Conservation (phyloP, 2,329 filamentous ascomycete species). For the Clarireedia paspali region DNA sequence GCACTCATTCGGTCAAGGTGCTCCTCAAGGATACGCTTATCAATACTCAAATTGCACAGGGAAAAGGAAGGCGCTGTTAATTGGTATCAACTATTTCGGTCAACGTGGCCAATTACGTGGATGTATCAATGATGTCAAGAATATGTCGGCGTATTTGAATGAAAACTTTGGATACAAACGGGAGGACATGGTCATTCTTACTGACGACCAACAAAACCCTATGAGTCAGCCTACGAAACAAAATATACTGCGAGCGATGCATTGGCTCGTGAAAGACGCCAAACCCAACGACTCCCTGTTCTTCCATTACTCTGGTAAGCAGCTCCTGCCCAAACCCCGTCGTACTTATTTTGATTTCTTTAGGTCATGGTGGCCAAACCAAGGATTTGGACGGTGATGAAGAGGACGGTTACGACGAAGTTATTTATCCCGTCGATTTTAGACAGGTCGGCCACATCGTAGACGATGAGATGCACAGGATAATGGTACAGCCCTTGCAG, state of each 20-base stretch:
- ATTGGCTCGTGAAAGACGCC: slow-evolving; percentile 94
- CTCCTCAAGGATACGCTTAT: slow-evolving; percentile 73
- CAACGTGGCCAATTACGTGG: slow-evolving; percentile 85
- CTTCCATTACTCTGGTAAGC: slow-evolving; percentile 88
- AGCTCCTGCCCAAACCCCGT: slow-evolving; percentile 8
- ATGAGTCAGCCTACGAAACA: slow-evolving; percentile 96
- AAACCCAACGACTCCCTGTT: slow-evolving; percentile 89
- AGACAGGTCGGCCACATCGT: slow-evolving; percentile 72
- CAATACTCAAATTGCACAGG: slow-evolving; percentile 91
- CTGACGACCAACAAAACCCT: slow-evolving; percentile 92
- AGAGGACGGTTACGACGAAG: slow-evolving; percentile 74
- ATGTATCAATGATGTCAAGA: slow-evolving; percentile 96
- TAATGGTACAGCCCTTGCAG: slow-evolving; percentile 68
- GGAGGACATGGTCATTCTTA: slow-evolving; percentile 95
- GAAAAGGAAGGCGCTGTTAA: slow-evolving; percentile 77
- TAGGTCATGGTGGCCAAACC: slow-evolving; percentile 74
- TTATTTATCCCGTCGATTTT: slow-evolving; percentile 80
- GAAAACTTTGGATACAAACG: slow-evolving; percentile 86
- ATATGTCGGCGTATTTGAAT: slow-evolving; percentile 88
- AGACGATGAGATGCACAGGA: slow-evolving; percentile 74
- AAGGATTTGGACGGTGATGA: slow-evolving; percentile 73
- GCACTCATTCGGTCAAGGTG: slow-evolving; percentile 72
- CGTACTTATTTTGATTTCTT: slow-evolving; percentile 10
- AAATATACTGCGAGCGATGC: slow-evolving; percentile 93
- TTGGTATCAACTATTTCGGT: slow-evolving; percentile 95